These are phyloP conservation scores for Favolaschia claudopus DNA, from an alignment of 768 basidiomycete genomes.

Conservation along the genomic window DNA sequence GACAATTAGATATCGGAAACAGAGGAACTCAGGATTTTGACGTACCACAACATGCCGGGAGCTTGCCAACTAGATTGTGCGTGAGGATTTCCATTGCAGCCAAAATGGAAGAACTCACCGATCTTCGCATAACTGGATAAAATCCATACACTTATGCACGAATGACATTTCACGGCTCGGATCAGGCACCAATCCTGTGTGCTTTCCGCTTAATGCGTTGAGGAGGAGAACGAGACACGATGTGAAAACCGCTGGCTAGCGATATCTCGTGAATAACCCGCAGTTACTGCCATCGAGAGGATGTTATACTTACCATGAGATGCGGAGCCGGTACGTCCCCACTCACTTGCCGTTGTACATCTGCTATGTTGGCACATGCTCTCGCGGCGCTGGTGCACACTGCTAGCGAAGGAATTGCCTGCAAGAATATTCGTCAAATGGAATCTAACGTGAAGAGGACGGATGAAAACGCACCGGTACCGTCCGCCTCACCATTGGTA, in stretches of 20 bases:
- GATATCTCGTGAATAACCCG: not conserved
- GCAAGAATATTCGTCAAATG: too few relatives aligned
- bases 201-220: constrained; percentile 69
- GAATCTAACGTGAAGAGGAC: too few relatives aligned
- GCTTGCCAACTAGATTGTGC: constrained; percentile 42
- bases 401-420: constrained; percentile 66
- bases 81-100: not conserved
- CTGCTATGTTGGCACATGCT: constrained; percentile 75
- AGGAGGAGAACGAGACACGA: constrained; percentile 65
- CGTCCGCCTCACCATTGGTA: constrained; percentile 55
- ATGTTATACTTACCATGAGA: constrained; percentile 37
- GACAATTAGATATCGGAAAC: not conserved
- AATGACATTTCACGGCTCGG: constrained; percentile 62
- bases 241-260: constrained; percentile 43
- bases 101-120: constrained; percentile 35
- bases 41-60: constrained; percentile 47
- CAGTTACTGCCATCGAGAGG: not conserved
- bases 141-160: constrained; percentile 65
- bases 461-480: too few relatives aligned
- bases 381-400: constrained; percentile 87
- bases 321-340: constrained; percentile 37
- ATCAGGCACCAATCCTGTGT: constrained; percentile 53
- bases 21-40: too few relatives aligned
- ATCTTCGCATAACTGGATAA: constrained; percentile 49
- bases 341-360: constrained; percentile 49